A percentile compares a stretch with the other conserved stretches of the same genome.
Evolutionary conservation across 441 rosid genomes (phyloP).

Genomic region (Pelargonium cotyledonis): DNA sequence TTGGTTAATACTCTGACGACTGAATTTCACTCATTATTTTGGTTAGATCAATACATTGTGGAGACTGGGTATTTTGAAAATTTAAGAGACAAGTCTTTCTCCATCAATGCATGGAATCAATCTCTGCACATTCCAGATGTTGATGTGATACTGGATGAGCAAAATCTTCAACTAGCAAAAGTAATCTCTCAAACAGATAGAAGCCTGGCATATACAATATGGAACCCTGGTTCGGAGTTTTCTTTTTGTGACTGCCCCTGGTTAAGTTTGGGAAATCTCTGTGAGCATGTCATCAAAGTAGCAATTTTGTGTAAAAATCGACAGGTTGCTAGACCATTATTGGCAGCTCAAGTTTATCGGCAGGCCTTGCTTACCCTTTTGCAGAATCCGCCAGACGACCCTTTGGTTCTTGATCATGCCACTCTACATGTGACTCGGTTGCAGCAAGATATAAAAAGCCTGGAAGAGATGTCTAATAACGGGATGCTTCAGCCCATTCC

Average conservation of each 20-base stretch:
- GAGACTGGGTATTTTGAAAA: conserved; percentile 42
- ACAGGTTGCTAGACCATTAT: conserved; percentile 45
- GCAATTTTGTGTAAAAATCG: conserved; percentile 42
- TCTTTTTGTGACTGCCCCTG: conserved; percentile 43
- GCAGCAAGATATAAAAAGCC: conserved; percentile 43
- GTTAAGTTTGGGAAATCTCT: conserved; percentile 43
- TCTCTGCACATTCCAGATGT: conserved; percentile 40
- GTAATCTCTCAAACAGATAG: conserved; percentile 42
- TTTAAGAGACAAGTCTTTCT: conserved; percentile 30
- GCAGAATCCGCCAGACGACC: conserved; percentile 45
- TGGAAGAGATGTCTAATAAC: conserved; percentile 46
- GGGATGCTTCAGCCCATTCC: conserved; percentile 43
- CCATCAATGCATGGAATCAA: conserved; percentile 43
- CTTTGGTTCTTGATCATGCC: conserved; percentile 43
- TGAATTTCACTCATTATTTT: conserved; percentile 43
- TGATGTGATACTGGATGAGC: conserved; percentile 42
- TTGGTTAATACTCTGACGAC: conserved; percentile 43
- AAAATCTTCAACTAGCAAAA: conserved; percentile 41
- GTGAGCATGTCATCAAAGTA: conserved; percentile 50
- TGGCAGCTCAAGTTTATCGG: conserved; percentile 37
- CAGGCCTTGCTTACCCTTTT: conserved; percentile 42
- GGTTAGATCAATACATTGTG: conserved; percentile 36
- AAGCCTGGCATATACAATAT: conserved; percentile 30
- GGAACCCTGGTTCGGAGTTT: conserved; percentile 63
- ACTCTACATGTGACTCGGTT: conserved; percentile 33